These are phyloP conservation scores for Canavalia gladiata DNA, from an alignment of 306 rosid species.

Conservation along the genomic window DNA sequence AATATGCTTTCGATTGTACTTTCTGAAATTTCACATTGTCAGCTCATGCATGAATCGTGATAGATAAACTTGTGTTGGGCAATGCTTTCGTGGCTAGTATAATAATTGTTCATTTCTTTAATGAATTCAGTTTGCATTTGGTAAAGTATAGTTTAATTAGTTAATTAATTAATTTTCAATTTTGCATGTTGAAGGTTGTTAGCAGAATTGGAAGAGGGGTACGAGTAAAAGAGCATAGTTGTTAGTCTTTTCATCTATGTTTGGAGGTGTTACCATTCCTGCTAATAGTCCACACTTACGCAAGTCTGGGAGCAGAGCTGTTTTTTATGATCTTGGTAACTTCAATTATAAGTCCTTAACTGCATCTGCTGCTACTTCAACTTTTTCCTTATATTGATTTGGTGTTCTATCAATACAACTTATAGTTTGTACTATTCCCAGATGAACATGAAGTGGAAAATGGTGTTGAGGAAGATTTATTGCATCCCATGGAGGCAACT, in stretches of 20 bases:
- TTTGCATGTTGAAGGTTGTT: constrained; percentile 59
- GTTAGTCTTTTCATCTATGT: constrained; percentile 75
- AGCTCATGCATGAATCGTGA: no score
- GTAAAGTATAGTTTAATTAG: not conserved
- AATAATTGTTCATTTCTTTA: not conserved
- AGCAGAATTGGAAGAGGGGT: constrained; percentile 42
- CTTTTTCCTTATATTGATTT: not conserved
- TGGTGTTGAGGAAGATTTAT: constrained; percentile 73
- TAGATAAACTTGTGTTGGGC: not conserved
- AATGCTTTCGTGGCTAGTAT: not conserved
- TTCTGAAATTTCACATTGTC: no score
- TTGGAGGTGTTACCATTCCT: constrained; percentile 72
- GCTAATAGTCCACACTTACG: constrained; percentile 89
- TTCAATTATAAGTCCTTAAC: constrained; percentile 34
- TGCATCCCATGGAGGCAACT: constrained; percentile 58
- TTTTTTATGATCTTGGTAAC: constrained; percentile 85
- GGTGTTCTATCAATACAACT: constrained; percentile 19
- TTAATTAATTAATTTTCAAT: constrained; percentile 30
- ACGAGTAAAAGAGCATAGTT: constrained; percentile 39
- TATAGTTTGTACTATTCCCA: constrained; percentile 49
- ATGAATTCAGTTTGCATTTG: constrained; percentile 18
- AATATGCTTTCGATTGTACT: no score
- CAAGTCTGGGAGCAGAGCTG: constrained; percentile 94
- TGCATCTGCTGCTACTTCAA: constrained; percentile 17
- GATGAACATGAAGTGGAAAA: constrained; percentile 72